phyloP scores from a whole-genome alignment of 2,329 filamentous ascomycete genomes.

The Alternaria brassicae region DNA sequence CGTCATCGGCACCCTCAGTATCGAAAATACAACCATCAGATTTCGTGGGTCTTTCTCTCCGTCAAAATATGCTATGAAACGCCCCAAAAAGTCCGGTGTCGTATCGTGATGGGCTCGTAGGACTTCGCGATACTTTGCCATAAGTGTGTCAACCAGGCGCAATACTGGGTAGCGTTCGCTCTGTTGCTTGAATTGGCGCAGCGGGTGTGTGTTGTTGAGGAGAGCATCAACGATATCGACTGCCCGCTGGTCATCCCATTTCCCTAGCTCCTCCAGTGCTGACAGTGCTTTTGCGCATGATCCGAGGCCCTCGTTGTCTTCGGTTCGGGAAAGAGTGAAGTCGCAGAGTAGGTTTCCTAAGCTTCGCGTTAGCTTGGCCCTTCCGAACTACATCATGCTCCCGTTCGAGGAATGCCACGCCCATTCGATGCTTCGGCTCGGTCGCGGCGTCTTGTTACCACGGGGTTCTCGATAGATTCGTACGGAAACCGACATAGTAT shows the following conservation, averaged over 20 bases:
- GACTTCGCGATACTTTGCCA: constrained; percentile 62
- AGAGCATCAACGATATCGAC: constrained; percentile 60
- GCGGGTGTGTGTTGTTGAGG: constrained; percentile 62
- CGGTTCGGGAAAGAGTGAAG: constrained; percentile 70
- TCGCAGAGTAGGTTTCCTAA: constrained; percentile 64
- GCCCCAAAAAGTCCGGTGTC: constrained; percentile 62
- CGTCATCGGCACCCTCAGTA: constrained; percentile 70
- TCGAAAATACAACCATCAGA: constrained; percentile 73
- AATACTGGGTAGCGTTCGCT: constrained; percentile 67
- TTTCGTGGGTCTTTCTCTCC: constrained; percentile 75
- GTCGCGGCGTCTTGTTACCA: background rate
- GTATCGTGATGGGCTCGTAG: constrained; percentile 60
- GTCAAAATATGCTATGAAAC: constrained; percentile 69
- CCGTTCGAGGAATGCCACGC: background rate
- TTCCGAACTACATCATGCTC: background rate
- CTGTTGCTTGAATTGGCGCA: constrained; percentile 68
- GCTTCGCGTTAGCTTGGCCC: background rate
- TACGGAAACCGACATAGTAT: background rate
- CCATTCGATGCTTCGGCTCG: background rate
- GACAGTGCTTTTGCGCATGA: constrained; percentile 66
- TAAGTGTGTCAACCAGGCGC: constrained; percentile 66
- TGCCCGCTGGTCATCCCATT: constrained; percentile 66
- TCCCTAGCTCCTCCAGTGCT: constrained; percentile 65
- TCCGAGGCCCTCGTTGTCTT: constrained; percentile 61
- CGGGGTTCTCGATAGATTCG: background rate